Conservation (phyloP, 2,329 filamentous ascomycete species). For the Cladosporium oxysporum region DNA sequence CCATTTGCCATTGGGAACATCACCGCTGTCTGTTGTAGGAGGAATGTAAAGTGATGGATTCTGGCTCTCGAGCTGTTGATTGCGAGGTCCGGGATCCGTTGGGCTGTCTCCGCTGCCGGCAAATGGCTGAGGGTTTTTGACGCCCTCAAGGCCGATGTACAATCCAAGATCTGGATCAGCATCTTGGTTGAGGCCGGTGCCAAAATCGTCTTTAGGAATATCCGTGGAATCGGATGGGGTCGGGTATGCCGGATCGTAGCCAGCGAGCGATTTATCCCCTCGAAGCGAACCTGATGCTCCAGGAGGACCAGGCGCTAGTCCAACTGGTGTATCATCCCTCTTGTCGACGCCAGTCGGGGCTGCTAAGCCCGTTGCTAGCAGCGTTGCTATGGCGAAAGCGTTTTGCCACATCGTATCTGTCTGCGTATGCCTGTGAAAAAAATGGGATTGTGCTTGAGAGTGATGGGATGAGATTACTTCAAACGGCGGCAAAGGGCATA, state of each 20-base stretch:
- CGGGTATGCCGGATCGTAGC: constrained; percentile 29
- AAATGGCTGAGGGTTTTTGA: constrained; percentile 46
- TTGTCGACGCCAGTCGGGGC: constrained; percentile 9
- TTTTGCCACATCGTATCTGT: constrained; percentile 8
- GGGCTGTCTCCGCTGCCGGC: constrained; percentile 40
- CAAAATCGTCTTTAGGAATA: constrained; percentile 39
- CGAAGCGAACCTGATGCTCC: constrained; percentile 40
- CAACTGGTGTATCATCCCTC: constrained; percentile 20
- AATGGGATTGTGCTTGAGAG: neutral
- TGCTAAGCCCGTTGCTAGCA: constrained; percentile 12
- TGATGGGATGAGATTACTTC: neutral
- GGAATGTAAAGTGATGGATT: constrained; percentile 44
- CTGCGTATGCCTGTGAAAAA: neutral
- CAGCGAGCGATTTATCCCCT: constrained; percentile 36
- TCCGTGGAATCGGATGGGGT: constrained; percentile 34
- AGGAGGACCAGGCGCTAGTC: constrained; percentile 33
- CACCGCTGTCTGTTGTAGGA: constrained; percentile 43
- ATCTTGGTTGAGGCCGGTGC: constrained; percentile 41
- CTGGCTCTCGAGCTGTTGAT: constrained; percentile 40
- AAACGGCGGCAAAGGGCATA: neutral
- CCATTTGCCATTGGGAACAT: constrained; percentile 45
- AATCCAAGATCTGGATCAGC: constrained; percentile 42
- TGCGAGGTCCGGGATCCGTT: constrained; percentile 43
- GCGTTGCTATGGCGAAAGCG: neutral
- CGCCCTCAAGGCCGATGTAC: constrained; percentile 41